Base-by-base conservation (phyloP, 208 protist species). In the Leishmania braziliensis region DNA sequence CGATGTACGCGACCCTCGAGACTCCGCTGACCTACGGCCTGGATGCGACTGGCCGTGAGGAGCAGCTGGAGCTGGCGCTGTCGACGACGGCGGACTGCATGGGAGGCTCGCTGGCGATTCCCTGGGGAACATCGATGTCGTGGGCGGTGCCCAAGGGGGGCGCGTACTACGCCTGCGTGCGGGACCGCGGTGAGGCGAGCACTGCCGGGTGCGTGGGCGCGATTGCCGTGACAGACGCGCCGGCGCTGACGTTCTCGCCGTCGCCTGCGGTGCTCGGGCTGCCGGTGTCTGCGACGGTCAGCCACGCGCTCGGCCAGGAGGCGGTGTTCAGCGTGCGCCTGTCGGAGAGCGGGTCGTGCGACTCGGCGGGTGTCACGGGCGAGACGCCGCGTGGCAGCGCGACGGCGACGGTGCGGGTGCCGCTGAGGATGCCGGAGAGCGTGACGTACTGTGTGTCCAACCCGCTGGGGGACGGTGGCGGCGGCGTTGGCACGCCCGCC, bases 91-190 rank as follows among this genome's bases (percentile, higher is more conserved):
- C 5, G 75, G 75, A 69, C 75, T 78, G 75, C 58, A n/a, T 23
- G 12, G 5, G n/a, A 3, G 58, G 58, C 53, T 18, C 26, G 16
- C 26, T 69, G 3, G 58, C 18, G 60, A 46, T 69, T 10, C 16
- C 33, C 8, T 78, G 75, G 75, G 75, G 75, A 10, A 5, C 56
- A 8, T 43, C 58, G 58, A 18, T 76, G 48, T 23, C 68, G 51
- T 87, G 81, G 84, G 75, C 74, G 1, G 62, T 63, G 68, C 18
- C 10, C 12, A 29, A 20, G 26, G 20, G 63, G 18, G 90, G 90
- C 53, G 81, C 69, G 39, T 91, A 91, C 81, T 93, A 90, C 77
- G 87, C 88, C 3, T 93, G 90, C 73, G 81, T 90, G 50, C 79
- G 84, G 10, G 72, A 77, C 46, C 50, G 29, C 26, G 65, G 20